Conservation (phyloP, 2,329 filamentous ascomycete species). For the Microdochium nivale region DNA sequence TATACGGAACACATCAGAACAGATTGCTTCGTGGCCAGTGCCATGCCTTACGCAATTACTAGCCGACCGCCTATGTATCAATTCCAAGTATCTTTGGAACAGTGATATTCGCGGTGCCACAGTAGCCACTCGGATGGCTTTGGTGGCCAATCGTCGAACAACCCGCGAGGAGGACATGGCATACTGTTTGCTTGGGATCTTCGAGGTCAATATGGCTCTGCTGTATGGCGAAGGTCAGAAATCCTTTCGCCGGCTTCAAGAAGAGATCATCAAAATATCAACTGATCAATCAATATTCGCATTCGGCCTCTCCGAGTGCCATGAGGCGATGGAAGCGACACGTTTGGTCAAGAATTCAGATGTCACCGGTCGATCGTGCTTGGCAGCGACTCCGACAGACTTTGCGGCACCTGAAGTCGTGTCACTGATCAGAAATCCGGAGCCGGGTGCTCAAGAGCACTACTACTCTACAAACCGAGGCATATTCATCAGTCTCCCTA, state of each 20-base stretch:
- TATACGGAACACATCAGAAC: neutral
- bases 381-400: neutral
- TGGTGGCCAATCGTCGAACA: conserved; percentile 8
- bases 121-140: conserved; percentile 12
- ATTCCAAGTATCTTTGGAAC: neutral
- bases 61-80: neutral
- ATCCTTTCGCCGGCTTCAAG: conserved; percentile 7
- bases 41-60: neutral
- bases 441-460: neutral
- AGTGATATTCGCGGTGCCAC: neutral
- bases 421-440: neutral
- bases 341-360: neutral
- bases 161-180: conserved; percentile 10
- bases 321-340: neutral
- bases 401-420: neutral
- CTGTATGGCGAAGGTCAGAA: conserved; percentile 12
- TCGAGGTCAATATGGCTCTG: conserved; percentile 13
- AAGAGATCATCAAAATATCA: neutral
- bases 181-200: conserved; percentile 13
- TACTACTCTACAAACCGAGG: neutral
- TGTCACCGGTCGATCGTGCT: neutral
- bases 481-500: neutral
- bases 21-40: neutral
- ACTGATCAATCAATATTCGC: neutral
- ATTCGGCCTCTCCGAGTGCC: neutral